phyloP scores from a whole-genome alignment of 2,329 filamentous ascomycete genomes.

The Madurella mycetomatis region DNA sequence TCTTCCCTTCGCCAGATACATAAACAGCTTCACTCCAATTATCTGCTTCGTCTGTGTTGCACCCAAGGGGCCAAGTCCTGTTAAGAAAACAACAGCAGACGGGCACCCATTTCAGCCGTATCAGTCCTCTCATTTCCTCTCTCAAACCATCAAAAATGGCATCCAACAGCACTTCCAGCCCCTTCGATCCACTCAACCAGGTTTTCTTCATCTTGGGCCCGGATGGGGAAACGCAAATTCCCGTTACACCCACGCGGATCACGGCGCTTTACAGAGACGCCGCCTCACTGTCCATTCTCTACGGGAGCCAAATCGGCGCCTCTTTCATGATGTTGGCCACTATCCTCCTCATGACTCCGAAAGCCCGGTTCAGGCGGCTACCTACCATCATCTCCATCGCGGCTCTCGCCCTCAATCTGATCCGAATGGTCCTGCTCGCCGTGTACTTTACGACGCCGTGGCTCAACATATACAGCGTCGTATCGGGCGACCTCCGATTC shows the following conservation, averaged over 20 bases:
- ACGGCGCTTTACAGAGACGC: slow-evolving; percentile 32
- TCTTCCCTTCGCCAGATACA: not conserved
- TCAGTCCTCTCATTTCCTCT: not conserved
- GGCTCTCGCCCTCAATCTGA: slow-evolving; percentile 56
- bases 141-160: slow-evolving; percentile 3
- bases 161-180: slow-evolving; percentile 1
- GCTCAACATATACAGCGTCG: slow-evolving; percentile 56
- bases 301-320: slow-evolving; percentile 66
- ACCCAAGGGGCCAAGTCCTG: not conserved
- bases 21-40: not conserved
- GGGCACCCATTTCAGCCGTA: not conserved
- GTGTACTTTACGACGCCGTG: slow-evolving; percentile 59
- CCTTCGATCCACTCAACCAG: slow-evolving; percentile 36
- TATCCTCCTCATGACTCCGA: slow-evolving; percentile 62
- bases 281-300: slow-evolving; percentile 41
- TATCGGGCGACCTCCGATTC: slow-evolving; percentile 49
- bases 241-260: slow-evolving; percentile 32
- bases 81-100: not conserved
- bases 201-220: slow-evolving; percentile 33
- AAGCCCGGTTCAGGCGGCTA: slow-evolving; percentile 57
- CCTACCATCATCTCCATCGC: slow-evolving; percentile 63
- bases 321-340: slow-evolving; percentile 60
- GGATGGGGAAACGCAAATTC: slow-evolving; percentile 31
- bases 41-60: not conserved
- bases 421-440: slow-evolving; percentile 54